Conservation (phyloP, 2,329 filamentous ascomycete species). For the Botrytis pseudocinerea region DNA sequence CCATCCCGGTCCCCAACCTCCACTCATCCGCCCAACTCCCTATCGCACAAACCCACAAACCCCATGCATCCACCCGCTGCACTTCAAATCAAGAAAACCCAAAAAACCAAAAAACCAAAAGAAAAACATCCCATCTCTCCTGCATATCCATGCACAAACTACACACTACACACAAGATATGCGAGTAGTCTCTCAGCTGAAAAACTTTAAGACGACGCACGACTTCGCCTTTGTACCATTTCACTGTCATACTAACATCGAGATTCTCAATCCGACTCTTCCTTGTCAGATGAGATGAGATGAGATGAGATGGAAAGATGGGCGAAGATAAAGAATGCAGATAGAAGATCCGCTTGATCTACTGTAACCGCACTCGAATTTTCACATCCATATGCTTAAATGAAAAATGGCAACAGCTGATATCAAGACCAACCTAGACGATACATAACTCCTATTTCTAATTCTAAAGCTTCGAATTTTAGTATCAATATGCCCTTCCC, state of each 20-base stretch:
- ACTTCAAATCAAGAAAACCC: neutral
- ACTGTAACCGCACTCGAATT: neutral
- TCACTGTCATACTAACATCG: neutral
- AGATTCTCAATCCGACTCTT: neutral
- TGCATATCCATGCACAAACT: neutral
- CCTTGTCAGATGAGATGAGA: neutral
- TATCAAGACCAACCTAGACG: neutral
- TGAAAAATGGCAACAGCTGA: neutral
- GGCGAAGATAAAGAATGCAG: neutral
- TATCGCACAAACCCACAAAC: neutral
- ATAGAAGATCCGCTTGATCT: constrained; percentile 2
- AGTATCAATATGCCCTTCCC: neutral
- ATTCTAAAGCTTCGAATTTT: neutral
- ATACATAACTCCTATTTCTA: neutral
- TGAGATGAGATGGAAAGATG: neutral
- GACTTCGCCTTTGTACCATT: neutral
- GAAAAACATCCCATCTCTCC: neutral
- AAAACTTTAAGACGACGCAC: neutral
- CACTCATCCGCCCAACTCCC: neutral
- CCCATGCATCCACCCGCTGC: neutral
- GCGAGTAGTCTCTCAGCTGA: neutral
- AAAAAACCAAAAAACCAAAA: too few species aligned
- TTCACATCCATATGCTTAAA: neutral
- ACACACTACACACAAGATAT: neutral
- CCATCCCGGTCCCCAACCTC: neutral